A percentile compares a stretch with the other conserved stretches of the same genome.
Evolutionary conservation across 148 eudicot species (phyloP).

Genomic region (Rhododendron henanense): DNA sequence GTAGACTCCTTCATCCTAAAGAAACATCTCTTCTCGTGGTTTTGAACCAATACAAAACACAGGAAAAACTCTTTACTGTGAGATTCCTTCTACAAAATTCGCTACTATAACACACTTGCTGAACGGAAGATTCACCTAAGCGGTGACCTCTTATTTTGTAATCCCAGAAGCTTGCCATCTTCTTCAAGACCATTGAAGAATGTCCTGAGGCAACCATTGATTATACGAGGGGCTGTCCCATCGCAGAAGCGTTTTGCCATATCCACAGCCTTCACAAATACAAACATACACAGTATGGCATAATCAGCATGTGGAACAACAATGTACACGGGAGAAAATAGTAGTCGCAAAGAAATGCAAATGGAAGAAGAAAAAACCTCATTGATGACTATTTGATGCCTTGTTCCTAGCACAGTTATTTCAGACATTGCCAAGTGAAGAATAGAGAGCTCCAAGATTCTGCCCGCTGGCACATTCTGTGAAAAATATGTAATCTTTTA

Average conservation of each 20-base stretch:
- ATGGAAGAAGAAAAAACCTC: conserved; percentile 48
- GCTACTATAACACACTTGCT: not conserved
- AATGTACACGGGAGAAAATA: not conserved
- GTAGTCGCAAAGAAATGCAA: not conserved
- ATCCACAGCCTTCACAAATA: conserved; percentile 69
- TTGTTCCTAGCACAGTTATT: conserved; percentile 66
- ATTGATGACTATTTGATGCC: conserved; percentile 79
- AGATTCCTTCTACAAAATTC: not conserved
- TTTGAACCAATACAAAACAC: not conserved
- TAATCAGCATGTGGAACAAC: not conserved
- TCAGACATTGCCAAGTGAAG: conserved; percentile 94
- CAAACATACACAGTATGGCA: not conserved
- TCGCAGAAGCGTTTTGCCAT: conserved; percentile 92
- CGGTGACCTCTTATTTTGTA: conserved; percentile 5
- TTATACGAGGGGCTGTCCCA: conserved; percentile 79
- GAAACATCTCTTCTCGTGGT: not conserved
- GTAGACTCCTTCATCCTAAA: not conserved
- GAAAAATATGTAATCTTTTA: not conserved
- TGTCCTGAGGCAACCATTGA: conserved; percentile 89
- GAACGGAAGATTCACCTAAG: not conserved
- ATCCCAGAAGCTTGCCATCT: conserved; percentile 11
- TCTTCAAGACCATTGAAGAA: conserved; percentile 42
- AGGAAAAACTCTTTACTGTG: not conserved
- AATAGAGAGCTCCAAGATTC: conserved; percentile 78
- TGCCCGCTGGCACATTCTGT: conserved; percentile 63